Conservation (phyloP, 139 green algal species). For the Chlamydomonas sp. region DNA sequence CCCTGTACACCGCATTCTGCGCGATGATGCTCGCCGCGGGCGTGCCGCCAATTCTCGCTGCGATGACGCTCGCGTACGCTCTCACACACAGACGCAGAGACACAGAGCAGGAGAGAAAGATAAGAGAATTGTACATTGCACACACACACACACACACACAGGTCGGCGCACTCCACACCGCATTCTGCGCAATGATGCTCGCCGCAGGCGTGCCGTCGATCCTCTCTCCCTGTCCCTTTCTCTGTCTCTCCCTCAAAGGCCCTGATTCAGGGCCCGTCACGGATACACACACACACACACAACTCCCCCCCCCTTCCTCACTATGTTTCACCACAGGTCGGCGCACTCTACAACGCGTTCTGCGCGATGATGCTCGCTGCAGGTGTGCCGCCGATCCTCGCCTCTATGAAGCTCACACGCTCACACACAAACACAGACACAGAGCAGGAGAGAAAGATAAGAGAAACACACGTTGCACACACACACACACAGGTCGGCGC, state of each 20-base stretch:
- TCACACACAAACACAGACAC: neutral
- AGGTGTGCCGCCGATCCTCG: neutral
- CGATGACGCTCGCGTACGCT: neutral
- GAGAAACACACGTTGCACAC: neutral
- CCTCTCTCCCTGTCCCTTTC: too few species aligned
- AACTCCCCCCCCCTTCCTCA: too few species aligned
- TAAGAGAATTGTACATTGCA: neutral
- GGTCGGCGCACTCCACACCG: too few species aligned
- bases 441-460: neutral
- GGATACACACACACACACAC: too few species aligned
- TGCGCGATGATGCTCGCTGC: neutral
- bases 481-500: too few species aligned
- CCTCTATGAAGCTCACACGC: neutral
- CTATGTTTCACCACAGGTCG: too few species aligned
- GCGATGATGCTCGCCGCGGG: neutral
- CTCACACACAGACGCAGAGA: neutral
- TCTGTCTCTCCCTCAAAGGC: too few species aligned
- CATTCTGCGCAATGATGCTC: too few species aligned
- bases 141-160: conserved; percentile 42
- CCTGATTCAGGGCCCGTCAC: too few species aligned
- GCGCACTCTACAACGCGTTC: too few species aligned
- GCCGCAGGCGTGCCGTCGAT: conserved; percentile 74
- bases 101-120: neutral
- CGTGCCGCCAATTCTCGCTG: neutral
- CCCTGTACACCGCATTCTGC: too few species aligned